Conservation (phyloP, 345 rosid species). For the Hibiscus syriacus region DNA sequence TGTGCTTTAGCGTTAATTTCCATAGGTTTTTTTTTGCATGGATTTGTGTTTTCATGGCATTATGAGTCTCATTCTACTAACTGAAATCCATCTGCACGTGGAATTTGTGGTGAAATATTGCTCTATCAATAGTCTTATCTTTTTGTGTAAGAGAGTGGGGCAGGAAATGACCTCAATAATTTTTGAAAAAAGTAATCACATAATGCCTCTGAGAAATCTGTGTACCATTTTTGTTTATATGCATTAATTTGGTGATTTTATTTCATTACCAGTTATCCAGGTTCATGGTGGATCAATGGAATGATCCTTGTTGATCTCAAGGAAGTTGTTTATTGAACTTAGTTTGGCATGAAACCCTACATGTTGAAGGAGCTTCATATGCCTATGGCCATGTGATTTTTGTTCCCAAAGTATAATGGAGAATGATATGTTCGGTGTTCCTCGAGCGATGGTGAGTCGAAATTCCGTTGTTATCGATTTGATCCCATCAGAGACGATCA, state of each 20-base stretch:
- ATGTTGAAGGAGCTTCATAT: slow-evolving; percentile 6
- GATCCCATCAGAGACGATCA: slow-evolving; percentile 14
- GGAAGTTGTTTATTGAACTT: background rate
- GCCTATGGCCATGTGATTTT: slow-evolving; percentile 5
- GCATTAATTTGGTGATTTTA: background rate
- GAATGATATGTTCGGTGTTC: slow-evolving; percentile 36
- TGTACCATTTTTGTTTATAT: background rate
- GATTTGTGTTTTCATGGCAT: background rate
- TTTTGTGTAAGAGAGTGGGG: slow-evolving; percentile 12
- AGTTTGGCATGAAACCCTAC: background rate
- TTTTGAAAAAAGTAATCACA: too few species aligned
- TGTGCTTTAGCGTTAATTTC: background rate
- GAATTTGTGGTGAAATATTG: slow-evolving; percentile 10
- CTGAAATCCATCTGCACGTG: slow-evolving; percentile 8
- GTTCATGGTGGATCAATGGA: slow-evolving; percentile 14
- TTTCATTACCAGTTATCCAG: slow-evolving; percentile 11
- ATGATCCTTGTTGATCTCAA: slow-evolving; percentile 1
- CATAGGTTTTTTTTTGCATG: background rate
- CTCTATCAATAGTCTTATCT: slow-evolving; percentile 9
- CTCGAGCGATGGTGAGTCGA: slow-evolving; percentile 28
- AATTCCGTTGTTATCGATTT: slow-evolving; percentile 26
- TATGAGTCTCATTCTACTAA: background rate
- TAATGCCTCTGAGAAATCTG: background rate
- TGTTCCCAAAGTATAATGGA: slow-evolving; percentile 22
- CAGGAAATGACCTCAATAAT: slow-evolving; percentile 2